phyloP scores from a whole-genome alignment of 768 basidiomycete genomes.

The Mycena venus region DNA sequence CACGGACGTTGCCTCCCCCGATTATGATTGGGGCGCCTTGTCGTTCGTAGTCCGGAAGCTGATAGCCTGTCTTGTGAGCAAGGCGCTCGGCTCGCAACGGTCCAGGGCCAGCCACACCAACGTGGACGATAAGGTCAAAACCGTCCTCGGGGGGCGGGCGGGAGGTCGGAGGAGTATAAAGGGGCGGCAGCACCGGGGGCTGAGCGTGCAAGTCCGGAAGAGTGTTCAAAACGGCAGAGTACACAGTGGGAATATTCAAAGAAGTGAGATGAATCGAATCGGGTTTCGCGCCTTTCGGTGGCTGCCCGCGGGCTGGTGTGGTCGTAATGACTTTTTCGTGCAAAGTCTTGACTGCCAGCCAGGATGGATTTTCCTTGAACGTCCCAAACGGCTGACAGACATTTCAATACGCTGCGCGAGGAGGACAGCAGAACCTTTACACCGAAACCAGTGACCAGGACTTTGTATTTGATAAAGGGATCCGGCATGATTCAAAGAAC shows the following conservation, averaged over 20 bases:
- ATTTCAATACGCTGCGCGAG: not conserved
- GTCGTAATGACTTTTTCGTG: conserved; percentile 64
- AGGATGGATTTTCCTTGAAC: conserved; percentile 74
- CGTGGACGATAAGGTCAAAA: conserved; percentile 31
- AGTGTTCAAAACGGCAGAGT: conserved; percentile 25
- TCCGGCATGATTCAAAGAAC: not conserved
- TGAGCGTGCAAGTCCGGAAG: conserved; percentile 26
- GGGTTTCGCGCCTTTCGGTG: conserved; percentile 20
- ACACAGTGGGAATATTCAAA: conserved; percentile 31
- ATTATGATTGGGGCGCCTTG: conserved; percentile 23
- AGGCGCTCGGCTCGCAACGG: conserved; percentile 22
- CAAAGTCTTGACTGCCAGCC: conserved; percentile 75
- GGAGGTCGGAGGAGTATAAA: conserved; percentile 18
- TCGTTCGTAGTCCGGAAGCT: conserved; percentile 24
- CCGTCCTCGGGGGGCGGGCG: conserved; percentile 29
- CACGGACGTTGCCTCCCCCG: conserved; percentile 18
- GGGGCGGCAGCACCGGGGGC: conserved; percentile 21
- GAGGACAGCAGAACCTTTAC: not conserved
- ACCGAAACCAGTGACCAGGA: not conserved
- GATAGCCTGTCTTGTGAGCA: conserved; percentile 35
- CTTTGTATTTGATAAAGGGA: conserved; percentile 1
- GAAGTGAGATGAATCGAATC: conserved; percentile 27
- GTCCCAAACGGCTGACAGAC: conserved; percentile 65
- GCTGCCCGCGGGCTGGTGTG: conserved; percentile 13
- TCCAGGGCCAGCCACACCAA: conserved; percentile 28